phyloP scores from a whole-genome alignment of 2,329 filamentous ascomycete species.

The Escovopsis sp. region DNA sequence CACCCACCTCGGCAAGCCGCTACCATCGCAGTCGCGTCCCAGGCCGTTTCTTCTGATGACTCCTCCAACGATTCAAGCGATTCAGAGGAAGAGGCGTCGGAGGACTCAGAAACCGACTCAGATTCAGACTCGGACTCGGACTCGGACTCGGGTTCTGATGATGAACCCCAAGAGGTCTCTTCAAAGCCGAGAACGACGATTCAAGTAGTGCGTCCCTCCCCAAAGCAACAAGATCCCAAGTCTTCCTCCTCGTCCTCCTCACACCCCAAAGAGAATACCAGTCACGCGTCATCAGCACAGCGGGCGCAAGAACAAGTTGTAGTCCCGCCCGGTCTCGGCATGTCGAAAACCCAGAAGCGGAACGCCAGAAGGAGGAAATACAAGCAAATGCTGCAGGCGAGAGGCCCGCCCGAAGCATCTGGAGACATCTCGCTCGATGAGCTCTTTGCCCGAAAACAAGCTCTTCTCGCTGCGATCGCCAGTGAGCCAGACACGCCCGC shows the following conservation, averaged over 20 bases:
- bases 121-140: conserved; percentile 3
- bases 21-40: not conserved
- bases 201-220: conserved; percentile 1
- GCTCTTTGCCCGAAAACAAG: conserved; percentile 24
- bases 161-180: conserved; percentile 21
- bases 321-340: conserved; percentile 19
- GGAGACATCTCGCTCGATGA: conserved; percentile 10
- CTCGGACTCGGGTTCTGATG: conserved; percentile 14
- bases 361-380: conserved; percentile 33
- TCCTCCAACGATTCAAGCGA: conserved; percentile 2
- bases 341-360: conserved; percentile 31
- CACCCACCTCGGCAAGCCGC: not conserved
- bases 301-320: not conserved
- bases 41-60: conserved; percentile 5
- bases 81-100: conserved; percentile 7
- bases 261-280: not conserved
- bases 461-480: conserved; percentile 18
- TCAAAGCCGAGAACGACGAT: conserved; percentile 13
- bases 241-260: not conserved
- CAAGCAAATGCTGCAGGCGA: conserved; percentile 12
- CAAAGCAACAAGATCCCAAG: not conserved
- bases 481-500: not conserved
- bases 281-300: conserved; percentile 1
- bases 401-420: conserved; percentile 4
- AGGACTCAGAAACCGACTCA: not conserved